phyloP scores from a whole-genome alignment of 169 alveolate genomes.

The Plasmodium blacklocki region DNA sequence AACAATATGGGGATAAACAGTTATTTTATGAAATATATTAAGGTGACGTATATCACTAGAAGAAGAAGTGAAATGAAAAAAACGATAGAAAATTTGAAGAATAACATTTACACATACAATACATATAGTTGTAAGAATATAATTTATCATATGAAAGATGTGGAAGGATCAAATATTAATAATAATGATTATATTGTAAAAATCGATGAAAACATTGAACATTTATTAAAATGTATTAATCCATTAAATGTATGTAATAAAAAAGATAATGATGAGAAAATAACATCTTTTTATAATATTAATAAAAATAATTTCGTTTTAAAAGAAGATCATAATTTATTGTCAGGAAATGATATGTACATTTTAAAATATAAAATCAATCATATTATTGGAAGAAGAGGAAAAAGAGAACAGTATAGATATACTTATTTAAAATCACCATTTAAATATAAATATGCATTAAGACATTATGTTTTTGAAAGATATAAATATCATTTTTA shows the following conservation, averaged over 20 bases:
- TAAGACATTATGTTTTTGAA: slow-evolving; percentile 86
- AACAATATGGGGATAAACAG: slow-evolving; percentile 44
- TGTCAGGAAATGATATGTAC: not conserved
- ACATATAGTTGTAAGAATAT: slow-evolving; percentile 51
- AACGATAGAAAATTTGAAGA: slow-evolving; percentile 61
- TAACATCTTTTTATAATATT: not conserved
- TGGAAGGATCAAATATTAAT: slow-evolving; percentile 10
- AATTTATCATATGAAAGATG: slow-evolving; percentile 32
- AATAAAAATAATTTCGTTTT: not conserved
- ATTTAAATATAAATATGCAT: slow-evolving; percentile 85
- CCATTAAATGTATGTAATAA: slow-evolving; percentile 16
- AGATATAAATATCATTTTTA: slow-evolving; percentile 80
- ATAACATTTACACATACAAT: slow-evolving; percentile 60
- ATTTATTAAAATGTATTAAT: slow-evolving; percentile 16
- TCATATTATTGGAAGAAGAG: slow-evolving; percentile 41
- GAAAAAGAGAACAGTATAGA: slow-evolving; percentile 83
- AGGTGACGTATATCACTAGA: slow-evolving; percentile 46
- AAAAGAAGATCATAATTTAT: not conserved
- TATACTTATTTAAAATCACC: slow-evolving; percentile 84
- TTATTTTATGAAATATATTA: slow-evolving; percentile 55
- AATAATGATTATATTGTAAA: slow-evolving; percentile 26
- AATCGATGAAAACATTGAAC: slow-evolving; percentile 29
- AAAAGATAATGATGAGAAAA: not conserved
- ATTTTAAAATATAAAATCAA: slow-evolving; percentile 36
- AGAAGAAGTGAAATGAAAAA: slow-evolving; percentile 71